These are phyloP conservation scores for Fraxinus baroniana DNA, from an alignment of 305 asterid genomes.

Conservation along the genomic window DNA sequence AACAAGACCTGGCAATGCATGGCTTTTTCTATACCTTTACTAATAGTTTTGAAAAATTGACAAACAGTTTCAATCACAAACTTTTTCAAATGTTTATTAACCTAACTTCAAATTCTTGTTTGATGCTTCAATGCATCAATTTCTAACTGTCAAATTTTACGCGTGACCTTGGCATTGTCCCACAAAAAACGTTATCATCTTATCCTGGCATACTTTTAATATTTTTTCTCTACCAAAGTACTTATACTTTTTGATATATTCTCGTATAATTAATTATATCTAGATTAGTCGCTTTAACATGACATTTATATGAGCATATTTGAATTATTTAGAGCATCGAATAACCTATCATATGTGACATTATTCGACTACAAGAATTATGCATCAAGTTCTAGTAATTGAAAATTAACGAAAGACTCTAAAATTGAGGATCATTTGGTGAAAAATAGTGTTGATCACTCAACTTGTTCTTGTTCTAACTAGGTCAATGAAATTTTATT, in stretches of 20 bases:
- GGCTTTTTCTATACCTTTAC: slow-evolving; percentile 21
- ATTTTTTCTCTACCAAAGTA: background rate
- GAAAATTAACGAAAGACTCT: background rate
- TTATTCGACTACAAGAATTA: background rate
- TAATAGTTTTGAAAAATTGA: slow-evolving; percentile 16
- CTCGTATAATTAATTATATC: background rate
- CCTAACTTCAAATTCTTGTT: background rate
- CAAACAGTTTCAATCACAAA: slow-evolving; percentile 10
- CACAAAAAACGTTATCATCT: slow-evolving; percentile 18
- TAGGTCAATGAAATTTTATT: background rate
- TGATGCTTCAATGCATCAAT: background rate
- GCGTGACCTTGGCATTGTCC: slow-evolving; percentile 23
- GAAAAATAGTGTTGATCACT: background rate
- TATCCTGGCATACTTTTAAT: slow-evolving; percentile 9
- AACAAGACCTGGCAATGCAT: slow-evolving; percentile 4
- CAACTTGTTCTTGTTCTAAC: background rate
- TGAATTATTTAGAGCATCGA: slow-evolving; percentile 1
- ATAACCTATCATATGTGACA: background rate
- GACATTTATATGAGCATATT: background rate
- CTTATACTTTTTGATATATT: background rate
- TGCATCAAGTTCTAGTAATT: background rate
- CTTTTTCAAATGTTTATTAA: background rate
- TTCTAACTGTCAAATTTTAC: slow-evolving; percentile 1
- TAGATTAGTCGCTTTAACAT: background rate
- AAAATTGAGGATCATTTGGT: background rate